These are phyloP conservation scores for Diphasiastrum complanatum DNA, from an alignment of 83 land plant species.

Conservation along the genomic window DNA sequence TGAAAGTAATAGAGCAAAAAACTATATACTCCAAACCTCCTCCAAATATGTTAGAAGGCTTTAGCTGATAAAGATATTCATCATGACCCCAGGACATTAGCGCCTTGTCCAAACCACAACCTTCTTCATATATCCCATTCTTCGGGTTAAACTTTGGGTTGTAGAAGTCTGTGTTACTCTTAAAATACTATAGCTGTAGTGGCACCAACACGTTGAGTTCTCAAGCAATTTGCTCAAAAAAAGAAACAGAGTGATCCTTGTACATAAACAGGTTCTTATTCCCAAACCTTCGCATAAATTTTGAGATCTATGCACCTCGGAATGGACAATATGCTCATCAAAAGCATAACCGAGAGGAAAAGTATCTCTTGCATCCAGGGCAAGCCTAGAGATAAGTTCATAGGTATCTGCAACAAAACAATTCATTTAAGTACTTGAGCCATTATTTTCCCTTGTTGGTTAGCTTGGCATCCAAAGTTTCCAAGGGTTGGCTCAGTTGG, in stretches of 20 bases:
- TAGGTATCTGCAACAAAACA: too few species aligned
- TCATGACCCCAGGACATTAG: conserved; percentile 11
- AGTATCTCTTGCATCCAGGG: background rate
- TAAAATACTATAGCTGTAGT: background rate
- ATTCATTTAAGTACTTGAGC: too few species aligned
- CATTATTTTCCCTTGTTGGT: too few species aligned
- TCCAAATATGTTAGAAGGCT: too few species aligned
- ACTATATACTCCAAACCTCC: too few species aligned
- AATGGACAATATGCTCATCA: background rate
- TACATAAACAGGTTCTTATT: background rate
- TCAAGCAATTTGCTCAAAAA: too few species aligned
- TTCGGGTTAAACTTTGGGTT: background rate
- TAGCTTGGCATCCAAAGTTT: too few species aligned
- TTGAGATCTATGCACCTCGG: background rate
- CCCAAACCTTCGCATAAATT: background rate
- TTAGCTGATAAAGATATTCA: conserved; percentile 10
- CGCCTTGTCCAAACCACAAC: conserved; percentile 1
- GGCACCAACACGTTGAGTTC: background rate
- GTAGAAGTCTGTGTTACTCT: background rate
- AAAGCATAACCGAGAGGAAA: background rate
- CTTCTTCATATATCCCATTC: conserved; percentile 3
- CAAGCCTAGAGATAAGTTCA: too few species aligned
- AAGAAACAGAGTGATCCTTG: background rate
- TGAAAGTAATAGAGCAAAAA: too few species aligned
- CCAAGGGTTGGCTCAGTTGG: too few species aligned